Conservation (phyloP, 768 basidiomycete species). For the Kwoniella sp. region DNA sequence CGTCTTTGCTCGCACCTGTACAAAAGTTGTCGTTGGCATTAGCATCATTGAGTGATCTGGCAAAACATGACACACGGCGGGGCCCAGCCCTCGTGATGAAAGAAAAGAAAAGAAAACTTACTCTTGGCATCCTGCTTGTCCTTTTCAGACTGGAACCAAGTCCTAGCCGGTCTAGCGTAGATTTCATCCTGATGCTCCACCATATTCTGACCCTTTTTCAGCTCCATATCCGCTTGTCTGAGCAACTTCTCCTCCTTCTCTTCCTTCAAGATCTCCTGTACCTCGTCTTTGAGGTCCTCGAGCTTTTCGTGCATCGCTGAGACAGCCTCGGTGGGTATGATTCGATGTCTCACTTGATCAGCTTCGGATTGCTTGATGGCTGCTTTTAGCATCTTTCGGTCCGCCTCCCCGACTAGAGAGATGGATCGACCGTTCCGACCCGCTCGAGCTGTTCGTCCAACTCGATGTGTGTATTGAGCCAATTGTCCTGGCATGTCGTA, state of each 20-base stretch:
- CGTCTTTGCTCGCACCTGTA: conserved; percentile 75
- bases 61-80: too few species aligned
- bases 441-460: conserved; percentile 94
- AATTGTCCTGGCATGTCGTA: conserved; percentile 96
- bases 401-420: conserved; percentile 91
- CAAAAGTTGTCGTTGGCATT: too few species aligned
- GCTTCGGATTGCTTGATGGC: conserved; percentile 81
- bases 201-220: conserved; percentile 92
- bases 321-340: conserved; percentile 75
- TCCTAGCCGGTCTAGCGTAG: conserved; percentile 85
- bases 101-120: conserved; percentile 51
- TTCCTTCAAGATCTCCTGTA: conserved; percentile 76
- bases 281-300: conserved; percentile 71
- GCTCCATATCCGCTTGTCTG: conserved; percentile 90
- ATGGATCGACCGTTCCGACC: conserved; percentile 90
- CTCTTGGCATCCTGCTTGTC: conserved; percentile 81
- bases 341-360: conserved; percentile 84
- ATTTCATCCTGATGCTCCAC: conserved; percentile 92
- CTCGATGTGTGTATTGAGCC: conserved; percentile 92
- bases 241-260: conserved; percentile 97
- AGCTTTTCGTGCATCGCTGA: conserved; percentile 71
- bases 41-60: too few species aligned
- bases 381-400: conserved; percentile 93
- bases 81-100: neutral
- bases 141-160: conserved; percentile 94